Base-by-base conservation (phyloP, 2,329 filamentous ascomycete genomes). In the Fulvia fulva region DNA sequence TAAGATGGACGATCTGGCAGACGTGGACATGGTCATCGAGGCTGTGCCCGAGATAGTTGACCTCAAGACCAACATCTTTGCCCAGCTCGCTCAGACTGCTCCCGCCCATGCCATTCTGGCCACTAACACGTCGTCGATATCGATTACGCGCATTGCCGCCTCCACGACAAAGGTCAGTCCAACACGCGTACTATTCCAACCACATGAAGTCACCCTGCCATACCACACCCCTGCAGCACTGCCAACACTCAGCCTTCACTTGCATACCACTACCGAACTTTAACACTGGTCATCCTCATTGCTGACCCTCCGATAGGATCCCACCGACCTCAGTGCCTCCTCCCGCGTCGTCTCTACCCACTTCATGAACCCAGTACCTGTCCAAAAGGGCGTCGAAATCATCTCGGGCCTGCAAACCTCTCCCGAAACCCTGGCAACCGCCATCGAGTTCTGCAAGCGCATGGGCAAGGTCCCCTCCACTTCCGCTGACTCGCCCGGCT, bases 121-220 rank as follows among this genome's bases (percentile, higher is more conserved):
- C 5, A 99, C 94, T 62, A 99, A 99, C 79, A 99, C 94, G 6
- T 96, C 91, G n/a, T 96, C 91, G 61, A 99, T 99, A 73, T 93
- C 90, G 60, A 97, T 99, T 74, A 99, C 94, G 45, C 89, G 88
- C 71, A 97, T 99, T 69, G 94, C 94, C 21, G 92, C 94, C 3
- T 85, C 92, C 9, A 74, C 73, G 2, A 93, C 93, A 0, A 88
- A 86, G 25, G 63, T 64, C 58, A 53, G 59, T 57, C 22, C n/a
- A n/a, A n/a, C 8, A 25, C 28, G 14, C 23, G 14, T 14, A 22
- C 14, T 25, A 12, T 46, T 9, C 3, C 28, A 41, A 23, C 32
- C 49, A 57, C 49, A 21, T 57, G 55, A 55, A 45, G 53, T 37
- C 25, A 32, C 14, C n/a, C 21, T 14, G 34, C 25, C 32, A 23